phyloP scores from a whole-genome alignment of 345 rosid genomes.

The Brassica nigra region DNA sequence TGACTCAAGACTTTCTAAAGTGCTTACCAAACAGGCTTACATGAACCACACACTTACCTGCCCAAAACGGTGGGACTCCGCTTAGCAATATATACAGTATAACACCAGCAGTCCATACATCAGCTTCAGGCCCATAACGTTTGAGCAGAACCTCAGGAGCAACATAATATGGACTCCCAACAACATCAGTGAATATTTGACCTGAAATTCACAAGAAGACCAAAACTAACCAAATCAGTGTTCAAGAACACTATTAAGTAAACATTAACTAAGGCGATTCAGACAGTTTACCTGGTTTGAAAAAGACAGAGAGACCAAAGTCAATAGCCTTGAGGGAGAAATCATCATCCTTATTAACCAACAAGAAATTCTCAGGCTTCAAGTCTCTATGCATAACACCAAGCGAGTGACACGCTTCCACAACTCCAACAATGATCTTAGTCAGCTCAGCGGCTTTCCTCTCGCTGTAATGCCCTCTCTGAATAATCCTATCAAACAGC shows the following conservation, averaged over 20 bases:
- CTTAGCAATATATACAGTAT: constrained; percentile 90
- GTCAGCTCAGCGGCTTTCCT: constrained; percentile 94
- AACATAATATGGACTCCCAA: constrained; percentile 97
- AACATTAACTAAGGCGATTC: neutral
- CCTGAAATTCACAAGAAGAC: constrained; percentile 45
- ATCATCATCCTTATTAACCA: constrained; percentile 98
- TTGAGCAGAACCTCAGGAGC: constrained; percentile 97
- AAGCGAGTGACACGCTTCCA: constrained; percentile 94
- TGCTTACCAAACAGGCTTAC: neutral
- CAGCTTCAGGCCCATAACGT: constrained; percentile 93
- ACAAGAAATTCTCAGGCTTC: constrained; percentile 97
- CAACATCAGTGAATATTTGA: constrained; percentile 87
- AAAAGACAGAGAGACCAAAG: constrained; percentile 96
- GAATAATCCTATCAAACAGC: constrained; percentile 94
- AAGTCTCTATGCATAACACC: constrained; percentile 99
- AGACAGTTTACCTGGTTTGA: constrained; percentile 74
- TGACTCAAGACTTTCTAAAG: neutral
- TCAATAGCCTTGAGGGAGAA: constrained; percentile 98
- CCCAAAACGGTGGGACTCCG: constrained; percentile 99
- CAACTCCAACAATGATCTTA: constrained; percentile 92
- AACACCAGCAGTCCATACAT: constrained; percentile 99
- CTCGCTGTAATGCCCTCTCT: constrained; percentile 96
- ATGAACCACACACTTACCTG: constrained; percentile 55
- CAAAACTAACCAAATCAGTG: neutral
- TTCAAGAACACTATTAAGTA: neutral